phyloP scores from a whole-genome alignment of 2,329 filamentous ascomycete genomes.

The Aspergillus sp. region DNA sequence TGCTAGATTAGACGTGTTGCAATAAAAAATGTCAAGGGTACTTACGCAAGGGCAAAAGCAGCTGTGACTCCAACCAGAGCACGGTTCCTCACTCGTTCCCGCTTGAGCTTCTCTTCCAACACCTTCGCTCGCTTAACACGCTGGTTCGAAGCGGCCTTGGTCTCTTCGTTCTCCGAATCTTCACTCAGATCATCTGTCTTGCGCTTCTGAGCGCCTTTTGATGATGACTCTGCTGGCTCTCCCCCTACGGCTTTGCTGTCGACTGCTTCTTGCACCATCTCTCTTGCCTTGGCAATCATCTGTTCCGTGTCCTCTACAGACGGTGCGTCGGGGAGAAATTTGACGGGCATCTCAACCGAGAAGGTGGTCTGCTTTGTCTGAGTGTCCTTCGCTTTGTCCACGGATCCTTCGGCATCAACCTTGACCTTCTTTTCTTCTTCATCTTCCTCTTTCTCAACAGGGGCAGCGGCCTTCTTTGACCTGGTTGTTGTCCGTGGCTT shows the following conservation, averaged over 20 bases:
- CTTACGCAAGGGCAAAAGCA: conserved; percentile 85
- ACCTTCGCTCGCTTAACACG: conserved; percentile 63
- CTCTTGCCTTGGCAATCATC: conserved; percentile 79
- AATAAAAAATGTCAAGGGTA: conserved; percentile 21
- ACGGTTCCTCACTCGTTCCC: conserved; percentile 77
- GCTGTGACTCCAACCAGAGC: conserved; percentile 80
- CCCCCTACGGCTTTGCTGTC: conserved; percentile 35
- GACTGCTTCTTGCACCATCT: conserved; percentile 73
- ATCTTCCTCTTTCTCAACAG: conserved; percentile 8
- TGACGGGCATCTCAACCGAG: conserved; percentile 67
- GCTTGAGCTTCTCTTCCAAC: conserved; percentile 70
- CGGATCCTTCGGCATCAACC: conserved; percentile 62
- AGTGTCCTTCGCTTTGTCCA: conserved; percentile 48
- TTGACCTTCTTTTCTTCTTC: conserved; percentile 48
- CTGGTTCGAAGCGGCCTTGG: conserved; percentile 34
- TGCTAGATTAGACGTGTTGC: conserved; percentile 12
- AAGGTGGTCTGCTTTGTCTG: conserved; percentile 67
- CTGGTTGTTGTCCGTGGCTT: conserved; percentile 17
- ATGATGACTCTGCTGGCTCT: conserved; percentile 26
- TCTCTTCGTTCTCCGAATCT: conserved; percentile 36
- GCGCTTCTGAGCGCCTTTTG: conserved; percentile 54
- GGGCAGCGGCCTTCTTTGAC: conserved; percentile 14
- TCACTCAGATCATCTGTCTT: conserved; percentile 65
- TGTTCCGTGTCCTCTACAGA: conserved; percentile 69
- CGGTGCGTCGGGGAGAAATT: conserved; percentile 57